These are phyloP conservation scores for Russula vinacea DNA, from an alignment of 768 basidiomycete species.

Conservation along the genomic window DNA sequence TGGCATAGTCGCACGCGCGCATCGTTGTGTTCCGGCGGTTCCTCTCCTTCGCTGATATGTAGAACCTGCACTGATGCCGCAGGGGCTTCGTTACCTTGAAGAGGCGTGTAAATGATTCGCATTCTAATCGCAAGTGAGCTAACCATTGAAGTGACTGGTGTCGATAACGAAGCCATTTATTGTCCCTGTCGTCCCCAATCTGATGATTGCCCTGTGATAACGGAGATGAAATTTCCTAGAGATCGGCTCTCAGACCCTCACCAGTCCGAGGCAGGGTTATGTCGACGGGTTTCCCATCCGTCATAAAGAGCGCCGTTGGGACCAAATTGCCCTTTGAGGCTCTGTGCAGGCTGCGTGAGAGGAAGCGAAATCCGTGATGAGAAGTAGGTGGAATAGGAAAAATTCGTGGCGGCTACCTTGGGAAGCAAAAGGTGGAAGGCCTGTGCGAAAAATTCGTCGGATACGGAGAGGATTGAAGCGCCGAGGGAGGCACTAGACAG, in stretches of 20 bases:
- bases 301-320: conserved; percentile 91
- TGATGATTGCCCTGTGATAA: conserved; percentile 75
- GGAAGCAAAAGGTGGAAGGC: conserved; percentile 79
- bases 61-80: conserved; percentile 70
- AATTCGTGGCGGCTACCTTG: conserved; percentile 47
- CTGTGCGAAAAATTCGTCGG: conserved; percentile 96
- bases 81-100: conserved; percentile 82
- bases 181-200: conserved; percentile 72
- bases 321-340: conserved; percentile 94
- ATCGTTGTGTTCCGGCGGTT: conserved; percentile 45
- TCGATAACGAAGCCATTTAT: conserved; percentile 89
- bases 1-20: conserved; percentile 45
- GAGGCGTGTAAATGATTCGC: background rate
- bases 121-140: conserved; percentile 12
- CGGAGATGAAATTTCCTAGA: background rate
- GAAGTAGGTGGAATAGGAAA: background rate
- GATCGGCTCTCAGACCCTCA: conserved; percentile 35
- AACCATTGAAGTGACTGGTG: conserved; percentile 91
- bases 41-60: conserved; percentile 42
- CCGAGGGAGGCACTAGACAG: conserved; percentile 85
- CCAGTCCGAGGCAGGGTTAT: conserved; percentile 91
- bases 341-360: conserved; percentile 65
- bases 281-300: conserved; percentile 91
- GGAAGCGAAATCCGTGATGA: conserved; percentile 8
- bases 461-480: conserved; percentile 67